Evolutionary conservation across 176 grass and related monocot species (phyloP), one percentile per base, ranked within the genome.

Genomic region (Areca catechu): DNA sequence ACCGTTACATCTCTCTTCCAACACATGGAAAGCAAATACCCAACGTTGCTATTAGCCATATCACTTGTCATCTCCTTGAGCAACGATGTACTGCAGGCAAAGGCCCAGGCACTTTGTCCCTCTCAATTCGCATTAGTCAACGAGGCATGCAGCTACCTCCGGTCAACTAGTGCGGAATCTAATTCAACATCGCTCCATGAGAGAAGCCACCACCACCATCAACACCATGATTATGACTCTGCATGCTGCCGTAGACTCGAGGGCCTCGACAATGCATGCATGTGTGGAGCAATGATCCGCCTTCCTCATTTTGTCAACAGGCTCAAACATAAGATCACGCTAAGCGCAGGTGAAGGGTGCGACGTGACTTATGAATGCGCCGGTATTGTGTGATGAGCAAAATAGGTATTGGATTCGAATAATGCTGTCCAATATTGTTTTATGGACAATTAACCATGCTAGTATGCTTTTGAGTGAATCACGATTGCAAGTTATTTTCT

Each of bases 111-210:
- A 60, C 79, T 81, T 72, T 93, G 89, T 70, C 68, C 72, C 25
- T 88, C 83, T 12, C 83, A 93, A 61, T 78, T 88, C 68, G 86
- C 75, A 27, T 70, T 93, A 7, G 83, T 83, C 20, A 82, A 77
- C 16, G 84, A 88, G 62, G 84, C 79, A 1, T 93, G 89, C 80
- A 87, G 74, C 65, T 59, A 81, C 59, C 4, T 48, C 47, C 56
- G 65, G 16, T 10, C 14, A 2, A 67, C 66, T 49, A n/a, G n/a
- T n/a, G 16, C 23, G 9, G 19, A 54, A 50, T n/a, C 22, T 3
- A 34, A 34, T 9, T 7, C 7, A 5, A 34, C 30, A 34, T 34
- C 9, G 7, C 7, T 34, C 1, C 30, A 34, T 34, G 5, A 34
- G 19, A 77, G 53, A 24, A 19, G 60, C 16, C 88, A 80, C 54